A percentile compares a stretch with the other conserved stretches of the same genome.
Conservation (phyloP, 495 filamentous ascomycete species). For the Aspergillus mulundensis region DNA sequence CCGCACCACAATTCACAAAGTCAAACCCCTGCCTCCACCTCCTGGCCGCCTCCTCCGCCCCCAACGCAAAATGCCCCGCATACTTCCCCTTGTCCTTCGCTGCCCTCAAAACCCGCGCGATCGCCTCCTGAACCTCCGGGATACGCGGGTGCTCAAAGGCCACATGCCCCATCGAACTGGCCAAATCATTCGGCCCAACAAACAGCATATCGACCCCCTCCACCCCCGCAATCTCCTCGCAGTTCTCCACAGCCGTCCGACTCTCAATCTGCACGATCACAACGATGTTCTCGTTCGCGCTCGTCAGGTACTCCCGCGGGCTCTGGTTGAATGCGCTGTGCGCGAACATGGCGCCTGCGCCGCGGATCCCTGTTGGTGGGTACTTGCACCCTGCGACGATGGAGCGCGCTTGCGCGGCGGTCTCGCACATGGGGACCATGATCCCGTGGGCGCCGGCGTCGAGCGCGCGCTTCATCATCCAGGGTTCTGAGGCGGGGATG, state of each 20-base stretch:
- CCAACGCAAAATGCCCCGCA: slow-evolving; percentile 22
- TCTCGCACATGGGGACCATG: slow-evolving; percentile 27
- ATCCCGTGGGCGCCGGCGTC: slow-evolving; percentile 67
- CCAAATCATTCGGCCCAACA: slow-evolving; percentile 60
- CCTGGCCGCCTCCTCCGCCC: slow-evolving; percentile 29
- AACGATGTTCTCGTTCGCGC: slow-evolving; percentile 31
- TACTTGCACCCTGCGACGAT: slow-evolving; percentile 62
- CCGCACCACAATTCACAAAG: not conserved
- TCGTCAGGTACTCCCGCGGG: slow-evolving; percentile 23
- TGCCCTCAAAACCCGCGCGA: slow-evolving; percentile 29
- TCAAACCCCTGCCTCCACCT: slow-evolving; percentile 27
- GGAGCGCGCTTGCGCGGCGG: slow-evolving; percentile 16
- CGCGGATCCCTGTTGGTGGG: slow-evolving; percentile 58
- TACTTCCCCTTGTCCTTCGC: slow-evolving; percentile 33
- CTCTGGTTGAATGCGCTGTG: slow-evolving; percentile 29
- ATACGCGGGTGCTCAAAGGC: slow-evolving; percentile 24
- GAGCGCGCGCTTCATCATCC: slow-evolving; percentile 72
- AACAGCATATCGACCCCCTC: slow-evolving; percentile 47
- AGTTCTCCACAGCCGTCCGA: slow-evolving; percentile 38
- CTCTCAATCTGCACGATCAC: slow-evolving; percentile 46
- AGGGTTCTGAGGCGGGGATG: slow-evolving; percentile 60
- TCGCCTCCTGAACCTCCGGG: slow-evolving; percentile 29
- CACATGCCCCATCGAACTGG: slow-evolving; percentile 25
- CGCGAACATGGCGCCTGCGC: slow-evolving; percentile 56
- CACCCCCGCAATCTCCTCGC: slow-evolving; percentile 40